A percentile compares a stretch with the other conserved stretches of the same genome.
These are phyloP conservation scores for Aquilaria malaccensis DNA, from an alignment of 345 rosid species.

Conservation along the genomic window DNA sequence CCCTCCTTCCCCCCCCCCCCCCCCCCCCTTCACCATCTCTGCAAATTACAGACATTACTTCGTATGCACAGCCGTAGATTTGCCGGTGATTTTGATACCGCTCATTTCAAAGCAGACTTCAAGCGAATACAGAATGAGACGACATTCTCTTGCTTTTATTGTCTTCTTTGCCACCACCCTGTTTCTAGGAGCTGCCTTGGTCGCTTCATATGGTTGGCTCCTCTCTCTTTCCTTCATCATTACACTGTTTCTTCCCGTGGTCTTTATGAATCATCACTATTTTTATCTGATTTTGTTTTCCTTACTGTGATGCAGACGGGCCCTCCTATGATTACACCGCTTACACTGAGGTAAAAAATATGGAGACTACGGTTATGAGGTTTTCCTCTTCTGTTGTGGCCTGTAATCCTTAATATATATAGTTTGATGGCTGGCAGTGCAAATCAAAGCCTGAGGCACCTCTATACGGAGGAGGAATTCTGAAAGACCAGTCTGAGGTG, in stretches of 20 bases:
- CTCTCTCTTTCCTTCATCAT: slow-evolving; percentile 2
- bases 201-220: slow-evolving; percentile 33
- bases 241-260: background rate
- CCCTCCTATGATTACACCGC: slow-evolving; percentile 65
- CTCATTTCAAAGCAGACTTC: no score
- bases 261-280: background rate
- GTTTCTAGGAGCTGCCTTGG: slow-evolving; percentile 18
- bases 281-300: background rate
- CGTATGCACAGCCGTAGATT: no score
- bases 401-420: no score
- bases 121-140: slow-evolving; percentile 16
- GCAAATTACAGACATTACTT: no score
- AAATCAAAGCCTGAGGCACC: slow-evolving; percentile 49
- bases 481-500: slow-evolving; percentile 22
- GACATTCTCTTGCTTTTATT: background rate
- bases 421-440: slow-evolving; percentile 40
- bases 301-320: slow-evolving; percentile 34
- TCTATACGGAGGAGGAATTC: slow-evolving; percentile 71
- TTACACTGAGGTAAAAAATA: slow-evolving; percentile 46
- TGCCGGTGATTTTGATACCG: no score
- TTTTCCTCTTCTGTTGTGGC: no score
- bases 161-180: slow-evolving; percentile 22
- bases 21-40: no score
- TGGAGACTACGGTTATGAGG: no score
- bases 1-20: no score